Evolutionary conservation across 805 yeast species (phyloP), one percentile per base, ranked within the genome.

Genomic region (Candida alai): DNA sequence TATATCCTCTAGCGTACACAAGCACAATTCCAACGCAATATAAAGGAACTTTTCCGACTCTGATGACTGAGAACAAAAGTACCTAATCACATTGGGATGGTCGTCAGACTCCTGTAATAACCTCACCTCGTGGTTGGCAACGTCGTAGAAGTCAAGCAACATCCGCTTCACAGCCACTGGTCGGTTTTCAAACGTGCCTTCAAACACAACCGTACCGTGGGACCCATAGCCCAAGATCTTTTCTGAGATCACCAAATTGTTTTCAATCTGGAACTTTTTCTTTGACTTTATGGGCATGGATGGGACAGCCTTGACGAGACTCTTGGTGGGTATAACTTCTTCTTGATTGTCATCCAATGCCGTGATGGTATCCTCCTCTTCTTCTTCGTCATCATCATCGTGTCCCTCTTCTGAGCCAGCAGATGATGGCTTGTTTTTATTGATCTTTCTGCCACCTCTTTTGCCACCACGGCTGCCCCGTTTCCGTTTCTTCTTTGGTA

Each of bases 101-200:
- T 88, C 96, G 49, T 93, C 98, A 61, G 95, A 85, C 54, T 90
- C 97, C 39, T 90, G 95, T 21, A 90, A 61, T 10, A 90, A 58
- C 17, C 80, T 73, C 9, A 93, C 94, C 51, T 90, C 98, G 47
- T 86, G 95, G 6, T 87, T 80, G 2, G 97, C 97, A 37, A 90
- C 77, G 50, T 93, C 97, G 57, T 84, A 90, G 51, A 89, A 93
- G 53, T 89, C 96, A 23, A 89, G 70, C 34, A 93, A 65, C 95
- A 93, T 85, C 48, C 97, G 65, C 56, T 93, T 93, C 5, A 93
- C 94, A 0, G 98, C 98, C 5, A 93, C 98, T 1, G 95, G 96
- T 37, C 98, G 71, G 45, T 78, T 81, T 52, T 90, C 96, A 61
- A 89, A 93, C 4, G 76, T 73, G 1, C 98, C 98, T 52, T 81